Percentiles rank a stretch among this genome's conserved stretches.
phyloP scores from a whole-genome alignment of 1,284 basidiomycete genomes.

The Sphagnurus paluster region DNA sequence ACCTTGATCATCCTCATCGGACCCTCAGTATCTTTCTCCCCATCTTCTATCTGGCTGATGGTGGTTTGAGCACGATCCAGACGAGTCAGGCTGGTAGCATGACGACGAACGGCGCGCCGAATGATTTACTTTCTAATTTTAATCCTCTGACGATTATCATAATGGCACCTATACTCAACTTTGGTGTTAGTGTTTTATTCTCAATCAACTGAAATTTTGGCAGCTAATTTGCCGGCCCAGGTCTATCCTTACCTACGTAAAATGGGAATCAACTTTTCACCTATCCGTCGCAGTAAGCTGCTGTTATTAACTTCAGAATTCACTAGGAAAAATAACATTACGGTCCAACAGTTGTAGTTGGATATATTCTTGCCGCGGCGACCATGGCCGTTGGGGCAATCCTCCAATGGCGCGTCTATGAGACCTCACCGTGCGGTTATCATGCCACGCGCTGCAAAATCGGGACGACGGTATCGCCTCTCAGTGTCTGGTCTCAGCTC shows the following conservation, averaged over 20 bases:
- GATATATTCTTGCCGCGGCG: slow-evolving; percentile 22
- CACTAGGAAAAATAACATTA: neutral
- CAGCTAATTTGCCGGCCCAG: slow-evolving; percentile 7
- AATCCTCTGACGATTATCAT: slow-evolving; percentile 39
- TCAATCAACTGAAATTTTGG: neutral
- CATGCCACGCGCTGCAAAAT: slow-evolving; percentile 22
- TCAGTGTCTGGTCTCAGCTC: slow-evolving; percentile 27
- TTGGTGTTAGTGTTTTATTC: slow-evolving; percentile 10
- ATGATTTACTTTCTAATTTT: slow-evolving; percentile 43
- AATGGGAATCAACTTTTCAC: slow-evolving; percentile 32
- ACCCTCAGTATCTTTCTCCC: slow-evolving; percentile 20
- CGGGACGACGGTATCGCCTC: slow-evolving; percentile 23
- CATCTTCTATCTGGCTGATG: slow-evolving; percentile 41
- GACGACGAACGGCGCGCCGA: slow-evolving; percentile 40
- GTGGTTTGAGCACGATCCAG: slow-evolving; percentile 35
- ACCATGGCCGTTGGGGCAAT: slow-evolving; percentile 24
- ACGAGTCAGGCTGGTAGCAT: slow-evolving; percentile 30
- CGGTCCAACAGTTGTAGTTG: slow-evolving; percentile 11
- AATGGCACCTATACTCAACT: slow-evolving; percentile 29
- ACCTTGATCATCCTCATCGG: neutral
- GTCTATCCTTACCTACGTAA: slow-evolving; percentile 46
- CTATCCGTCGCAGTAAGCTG: slow-evolving; percentile 24
- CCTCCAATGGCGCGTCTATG: slow-evolving; percentile 27
- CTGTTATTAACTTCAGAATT: too few species aligned
- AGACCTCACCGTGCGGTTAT: slow-evolving; percentile 26